Evolutionary conservation across 257 asterid species (phyloP).

Genomic region (Orobanche coerulescens): DNA sequence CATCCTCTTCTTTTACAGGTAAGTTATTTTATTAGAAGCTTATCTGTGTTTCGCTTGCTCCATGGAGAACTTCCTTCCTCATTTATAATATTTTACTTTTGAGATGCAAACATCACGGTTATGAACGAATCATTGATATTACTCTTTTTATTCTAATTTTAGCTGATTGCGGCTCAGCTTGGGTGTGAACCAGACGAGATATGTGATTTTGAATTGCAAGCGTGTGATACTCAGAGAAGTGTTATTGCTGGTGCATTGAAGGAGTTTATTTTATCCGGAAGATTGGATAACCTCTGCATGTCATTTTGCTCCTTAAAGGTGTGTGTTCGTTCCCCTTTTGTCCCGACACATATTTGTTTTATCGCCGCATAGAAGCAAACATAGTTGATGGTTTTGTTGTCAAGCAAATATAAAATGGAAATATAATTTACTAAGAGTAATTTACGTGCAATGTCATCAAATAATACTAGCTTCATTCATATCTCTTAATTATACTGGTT

Average conservation of each 20-base stretch:
- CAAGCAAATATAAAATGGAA: background rate
- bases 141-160: slow-evolving; percentile 18
- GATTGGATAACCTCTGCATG: slow-evolving; percentile 95
- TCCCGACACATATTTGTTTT: background rate
- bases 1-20: slow-evolving; percentile 90
- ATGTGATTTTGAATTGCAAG: slow-evolving; percentile 94
- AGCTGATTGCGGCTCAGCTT: slow-evolving; percentile 70
- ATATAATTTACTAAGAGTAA: background rate
- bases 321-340: background rate
- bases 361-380: background rate
- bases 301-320: slow-evolving; percentile 94
- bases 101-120: background rate
- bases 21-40: background rate
- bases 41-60: background rate
- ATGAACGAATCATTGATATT: slow-evolving; percentile 5
- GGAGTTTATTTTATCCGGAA: slow-evolving; percentile 90
- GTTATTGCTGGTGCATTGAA: slow-evolving; percentile 77
- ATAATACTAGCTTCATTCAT: slow-evolving; percentile 2
- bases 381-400: slow-evolving; percentile 1
- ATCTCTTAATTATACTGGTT: background rate
- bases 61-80: too few relatives aligned
- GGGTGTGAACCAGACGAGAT: slow-evolving; percentile 80
- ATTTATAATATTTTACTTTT: background rate
- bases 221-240: slow-evolving; percentile 91
- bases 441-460: background rate